phyloP scores from a whole-genome alignment of 805 yeast genomes.

The Monosporozyma siamensis region DNA sequence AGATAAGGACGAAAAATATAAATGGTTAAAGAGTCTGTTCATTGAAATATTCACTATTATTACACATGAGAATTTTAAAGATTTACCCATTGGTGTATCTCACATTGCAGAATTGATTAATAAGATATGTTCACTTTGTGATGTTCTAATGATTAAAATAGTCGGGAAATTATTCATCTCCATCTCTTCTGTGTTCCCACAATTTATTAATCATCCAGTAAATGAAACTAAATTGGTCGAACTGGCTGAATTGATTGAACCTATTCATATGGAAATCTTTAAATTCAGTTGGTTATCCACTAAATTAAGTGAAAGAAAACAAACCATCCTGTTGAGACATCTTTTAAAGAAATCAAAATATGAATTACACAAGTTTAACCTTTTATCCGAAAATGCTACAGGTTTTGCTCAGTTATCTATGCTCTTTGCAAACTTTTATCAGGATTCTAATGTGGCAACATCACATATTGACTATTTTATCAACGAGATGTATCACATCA shows the following conservation, averaged over 20 bases:
- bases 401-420: constrained; percentile 63
- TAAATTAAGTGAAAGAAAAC: constrained; percentile 20
- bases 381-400: constrained; percentile 64
- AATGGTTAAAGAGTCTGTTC: constrained; percentile 19
- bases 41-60: constrained; percentile 13
- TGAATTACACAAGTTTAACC: constrained; percentile 47
- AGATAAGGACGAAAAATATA: constrained; percentile 11
- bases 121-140: constrained; percentile 2
- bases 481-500: constrained; percentile 44
- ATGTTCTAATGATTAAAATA: constrained; percentile 4
- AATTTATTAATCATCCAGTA: constrained; percentile 9
- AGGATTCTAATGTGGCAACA: constrained; percentile 32
- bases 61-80: constrained; percentile 4
- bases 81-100: constrained; percentile 1
- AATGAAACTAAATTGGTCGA: constrained; percentile 16
- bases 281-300: constrained; percentile 27
- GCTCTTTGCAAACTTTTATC: constrained; percentile 37
- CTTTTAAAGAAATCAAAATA: constrained; percentile 25
- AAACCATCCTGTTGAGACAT: constrained; percentile 18
- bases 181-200: constrained; percentile 9
- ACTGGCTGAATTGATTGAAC: constrained; percentile 8
- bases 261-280: constrained; percentile 16
- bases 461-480: constrained; percentile 36
- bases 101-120: constrained; percentile 8
- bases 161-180: constrained; percentile 21